Conservation (phyloP, 306 rosid genomes). For the Macrotyloma uniflorum region DNA sequence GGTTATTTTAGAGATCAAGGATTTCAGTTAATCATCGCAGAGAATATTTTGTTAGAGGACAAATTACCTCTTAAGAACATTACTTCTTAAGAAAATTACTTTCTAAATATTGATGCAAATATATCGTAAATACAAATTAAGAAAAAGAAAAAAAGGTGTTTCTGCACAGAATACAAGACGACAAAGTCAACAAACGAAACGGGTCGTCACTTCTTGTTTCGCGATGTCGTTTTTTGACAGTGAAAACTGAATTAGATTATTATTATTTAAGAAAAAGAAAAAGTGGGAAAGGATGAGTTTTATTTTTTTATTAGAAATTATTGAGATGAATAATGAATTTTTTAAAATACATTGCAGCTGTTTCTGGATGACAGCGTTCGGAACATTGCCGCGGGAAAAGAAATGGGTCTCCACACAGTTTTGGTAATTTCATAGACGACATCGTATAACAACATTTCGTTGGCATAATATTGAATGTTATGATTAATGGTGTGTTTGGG, state of each 20-base stretch:
- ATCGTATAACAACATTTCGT: not conserved
- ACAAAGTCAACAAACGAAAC: not conserved
- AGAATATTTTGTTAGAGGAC: too few relatives aligned
- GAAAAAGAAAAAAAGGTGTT: too few relatives aligned
- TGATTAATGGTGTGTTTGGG: not conserved
- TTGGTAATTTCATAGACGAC: slow-evolving; percentile 48
- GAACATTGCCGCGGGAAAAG: slow-evolving; percentile 73
- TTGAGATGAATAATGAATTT: not conserved
- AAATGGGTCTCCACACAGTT: slow-evolving; percentile 74
- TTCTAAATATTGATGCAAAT: too few relatives aligned
- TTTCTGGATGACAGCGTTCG: slow-evolving; percentile 76
- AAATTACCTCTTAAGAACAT: too few relatives aligned
- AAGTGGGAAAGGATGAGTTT: not conserved
- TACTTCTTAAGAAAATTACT: too few relatives aligned
- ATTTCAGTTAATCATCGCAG: too few relatives aligned
- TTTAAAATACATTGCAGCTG: slow-evolving; percentile 45
- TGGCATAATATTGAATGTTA: not conserved
- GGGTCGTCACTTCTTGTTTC: not conserved
- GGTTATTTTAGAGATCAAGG: too few relatives aligned
- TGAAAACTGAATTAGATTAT: not conserved
- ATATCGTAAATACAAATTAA: too few relatives aligned
- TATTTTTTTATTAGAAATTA: not conserved
- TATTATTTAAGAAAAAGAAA: not conserved
- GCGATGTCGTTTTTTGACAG: not conserved
- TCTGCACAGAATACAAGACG: not conserved